Evolutionary conservation across 305 asterid genomes (phyloP), one percentile per base, ranked within the genome.

Genomic region (Solanum hybrid): DNA sequence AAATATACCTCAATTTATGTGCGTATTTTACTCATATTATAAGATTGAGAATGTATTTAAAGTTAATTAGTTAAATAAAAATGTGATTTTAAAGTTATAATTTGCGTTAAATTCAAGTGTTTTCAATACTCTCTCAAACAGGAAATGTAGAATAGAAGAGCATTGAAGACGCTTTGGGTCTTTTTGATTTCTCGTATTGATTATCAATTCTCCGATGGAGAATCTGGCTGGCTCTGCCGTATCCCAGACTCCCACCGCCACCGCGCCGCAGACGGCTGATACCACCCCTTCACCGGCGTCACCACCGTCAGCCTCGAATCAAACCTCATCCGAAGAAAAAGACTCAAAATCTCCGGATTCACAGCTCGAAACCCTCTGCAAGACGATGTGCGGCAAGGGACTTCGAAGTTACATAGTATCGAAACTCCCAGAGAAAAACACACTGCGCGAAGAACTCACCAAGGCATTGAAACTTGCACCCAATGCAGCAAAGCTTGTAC

Each of bases 361-460:
- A 5, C 98, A 95, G 91, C 92, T 97, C 2, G 97, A 94, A 91
- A 88, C 57, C 86, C 93, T 94, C 33, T 96, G 98, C 90, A 92
- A 89, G 84, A 89, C 88, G 81, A 96, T 96, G 99, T 91, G 93
- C 90, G 88, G 93, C 93, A 94, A 95, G 13, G 92, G 91, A 31
- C 91, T 97, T 11, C 92, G 96, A 36, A 95, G 85, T 73, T 95
- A 95, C 90, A 24, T 97, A 86, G 69, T 74, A 16, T 40, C 93
- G 16, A 92, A 95, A 89, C 92, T 96, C 26, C 34, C 92, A 14
- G 74, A 92, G 33, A 86, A 90, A 46, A 8, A 89, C 34, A 91
- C 79, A 91, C 94, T 97, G 75, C 96, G 96, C 11, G 94, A 93
- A 88, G 95, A 95, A 88, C 95, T 96, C 18, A 95, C 99, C 0